Conservation (phyloP, 73 alveolate species). For the Blepharisma japonicum region DNA sequence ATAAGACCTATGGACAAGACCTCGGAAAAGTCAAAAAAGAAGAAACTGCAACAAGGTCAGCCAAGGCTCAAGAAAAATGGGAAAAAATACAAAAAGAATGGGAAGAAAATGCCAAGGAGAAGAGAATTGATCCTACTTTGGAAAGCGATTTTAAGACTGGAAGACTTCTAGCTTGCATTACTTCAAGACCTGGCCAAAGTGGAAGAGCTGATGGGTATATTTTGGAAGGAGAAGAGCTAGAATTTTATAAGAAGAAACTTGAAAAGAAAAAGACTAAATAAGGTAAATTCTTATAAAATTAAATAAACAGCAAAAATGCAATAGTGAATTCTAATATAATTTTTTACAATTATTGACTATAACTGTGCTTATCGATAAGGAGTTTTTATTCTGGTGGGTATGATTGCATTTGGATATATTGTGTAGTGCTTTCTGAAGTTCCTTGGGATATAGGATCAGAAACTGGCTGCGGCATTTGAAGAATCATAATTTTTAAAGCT, state of each 20-base stretch:
- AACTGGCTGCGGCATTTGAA: too few species aligned
- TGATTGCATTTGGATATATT: too few species aligned
- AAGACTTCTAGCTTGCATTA: conserved; percentile 91
- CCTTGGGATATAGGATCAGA: too few species aligned
- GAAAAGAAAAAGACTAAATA: conserved; percentile 47
- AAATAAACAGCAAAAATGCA: too few species aligned
- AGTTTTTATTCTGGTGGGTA: too few species aligned
- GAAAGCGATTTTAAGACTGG: conserved; percentile 78
- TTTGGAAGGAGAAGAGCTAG: conserved; percentile 95
- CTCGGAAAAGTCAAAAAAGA: conserved; percentile 62
- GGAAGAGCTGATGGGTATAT: conserved; percentile 98
- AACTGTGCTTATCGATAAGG: too few species aligned
- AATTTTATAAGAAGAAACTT: conserved; percentile 84
- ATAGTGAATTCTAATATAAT: too few species aligned
- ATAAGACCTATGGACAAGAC: conserved; percentile 74
- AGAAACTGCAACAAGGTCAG: conserved; percentile 34
- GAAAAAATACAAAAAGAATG: conserved; percentile 54
- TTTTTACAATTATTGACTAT: too few species aligned
- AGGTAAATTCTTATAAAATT: too few species aligned
- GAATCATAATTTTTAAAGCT: too few species aligned
- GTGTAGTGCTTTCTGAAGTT: too few species aligned
- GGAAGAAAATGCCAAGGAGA: conserved; percentile 54
- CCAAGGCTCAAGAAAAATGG: conserved; percentile 27
- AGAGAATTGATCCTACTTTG: conserved; percentile 64
- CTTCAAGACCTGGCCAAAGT: conserved; percentile 97